Percentiles rank a stretch among this genome's conserved stretches.
Evolutionary conservation across 148 eudicot genomes (phyloP).

Genomic region (Heliosperma pusillum): DNA sequence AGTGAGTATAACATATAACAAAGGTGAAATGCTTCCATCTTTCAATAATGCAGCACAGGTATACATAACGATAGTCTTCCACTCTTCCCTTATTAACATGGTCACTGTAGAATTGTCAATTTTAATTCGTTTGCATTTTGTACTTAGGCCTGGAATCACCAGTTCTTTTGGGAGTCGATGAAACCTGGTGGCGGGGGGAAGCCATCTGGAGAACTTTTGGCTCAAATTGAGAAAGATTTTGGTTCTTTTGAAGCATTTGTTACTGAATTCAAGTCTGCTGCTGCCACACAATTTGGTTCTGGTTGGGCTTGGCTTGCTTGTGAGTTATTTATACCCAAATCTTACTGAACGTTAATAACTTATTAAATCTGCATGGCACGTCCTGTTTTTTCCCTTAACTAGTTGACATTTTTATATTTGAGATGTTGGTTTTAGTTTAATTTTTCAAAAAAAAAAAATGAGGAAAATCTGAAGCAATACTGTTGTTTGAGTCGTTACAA

Average conservation of each 20-base stretch:
- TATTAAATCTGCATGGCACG: neutral
- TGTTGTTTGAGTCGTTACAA: neutral
- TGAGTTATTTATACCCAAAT: constrained; percentile 31
- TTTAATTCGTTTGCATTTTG: neutral
- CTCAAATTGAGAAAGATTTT: constrained; percentile 74
- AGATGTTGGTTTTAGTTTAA: neutral
- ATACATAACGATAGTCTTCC: neutral
- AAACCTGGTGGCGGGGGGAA: constrained; percentile 91
- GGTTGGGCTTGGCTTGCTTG: constrained; percentile 99
- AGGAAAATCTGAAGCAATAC: neutral
- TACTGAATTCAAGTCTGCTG: constrained; percentile 74
- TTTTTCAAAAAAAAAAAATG: no score
- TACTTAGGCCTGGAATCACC: constrained; percentile 81
- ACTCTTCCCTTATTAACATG: constrained; percentile 1
- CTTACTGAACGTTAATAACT: neutral
- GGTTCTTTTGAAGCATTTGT: constrained; percentile 80
- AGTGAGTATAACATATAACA: constrained; percentile 61
- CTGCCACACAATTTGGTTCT: constrained; percentile 93
- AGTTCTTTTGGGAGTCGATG: constrained; percentile 96
- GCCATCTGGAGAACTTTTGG: constrained; percentile 82
- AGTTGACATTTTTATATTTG: no score
- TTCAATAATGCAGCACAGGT: constrained; percentile 99
- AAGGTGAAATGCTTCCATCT: constrained; percentile 77
- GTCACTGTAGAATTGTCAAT: neutral
- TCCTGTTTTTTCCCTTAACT: neutral